Percentiles rank a stretch among this genome's conserved stretches.
These are phyloP conservation scores for Fusarium mexicanum DNA, from an alignment of 2,329 filamentous ascomycete species.

Conservation along the genomic window DNA sequence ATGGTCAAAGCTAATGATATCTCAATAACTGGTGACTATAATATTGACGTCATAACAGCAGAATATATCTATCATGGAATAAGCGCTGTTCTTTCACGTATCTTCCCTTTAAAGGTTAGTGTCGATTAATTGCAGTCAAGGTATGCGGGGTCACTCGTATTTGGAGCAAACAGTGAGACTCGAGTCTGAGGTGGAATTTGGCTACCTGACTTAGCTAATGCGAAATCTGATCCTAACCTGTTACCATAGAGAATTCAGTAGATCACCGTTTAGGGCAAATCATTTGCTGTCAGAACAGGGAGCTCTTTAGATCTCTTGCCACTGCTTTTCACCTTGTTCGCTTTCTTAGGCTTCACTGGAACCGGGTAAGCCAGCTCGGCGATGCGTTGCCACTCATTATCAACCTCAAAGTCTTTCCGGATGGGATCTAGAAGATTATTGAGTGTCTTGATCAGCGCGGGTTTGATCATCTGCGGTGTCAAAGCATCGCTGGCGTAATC, in stretches of 20 bases:
- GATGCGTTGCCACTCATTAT: not conserved
- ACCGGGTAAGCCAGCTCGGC: not conserved
- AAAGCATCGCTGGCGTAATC: not conserved
- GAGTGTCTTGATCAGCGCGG: not conserved
- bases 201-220: not conserved
- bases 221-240: not conserved
- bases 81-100: fast-evolving
- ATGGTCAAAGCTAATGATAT: not conserved
- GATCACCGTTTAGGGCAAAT: not conserved
- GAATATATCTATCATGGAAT: not conserved
- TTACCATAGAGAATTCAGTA: not conserved
- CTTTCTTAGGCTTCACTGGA: fast-evolving
- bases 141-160: not conserved
- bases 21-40: fast-evolving
- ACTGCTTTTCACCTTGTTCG: not conserved
- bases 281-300: not conserved
- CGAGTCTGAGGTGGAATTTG: not conserved
- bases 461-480: not conserved
- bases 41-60: not conserved
- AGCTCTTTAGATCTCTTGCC: not conserved
- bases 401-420: not conserved
- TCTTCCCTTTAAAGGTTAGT: not conserved
- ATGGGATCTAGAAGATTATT: not conserved
- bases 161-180: not conserved
- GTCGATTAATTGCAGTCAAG: not conserved